These are phyloP conservation scores for Betula pendula DNA, from an alignment of 306 rosid species.

Conservation along the genomic window DNA sequence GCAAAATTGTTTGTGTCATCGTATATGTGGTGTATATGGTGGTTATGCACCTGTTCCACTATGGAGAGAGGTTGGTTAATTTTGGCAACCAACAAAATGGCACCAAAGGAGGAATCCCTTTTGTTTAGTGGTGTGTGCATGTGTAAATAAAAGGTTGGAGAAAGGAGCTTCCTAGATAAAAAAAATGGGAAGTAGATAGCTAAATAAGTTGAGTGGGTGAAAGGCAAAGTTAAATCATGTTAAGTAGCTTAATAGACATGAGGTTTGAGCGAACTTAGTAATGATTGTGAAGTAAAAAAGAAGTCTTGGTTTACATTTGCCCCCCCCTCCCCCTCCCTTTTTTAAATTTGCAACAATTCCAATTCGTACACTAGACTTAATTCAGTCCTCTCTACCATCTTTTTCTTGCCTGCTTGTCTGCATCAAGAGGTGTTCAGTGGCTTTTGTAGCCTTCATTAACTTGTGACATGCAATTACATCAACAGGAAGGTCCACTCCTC, in stretches of 20 bases:
- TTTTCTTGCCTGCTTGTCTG: not conserved
- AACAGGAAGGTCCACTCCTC: slow-evolving; percentile 90
- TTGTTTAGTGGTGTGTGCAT: not conserved
- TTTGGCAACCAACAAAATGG: not conserved
- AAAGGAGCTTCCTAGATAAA: not conserved
- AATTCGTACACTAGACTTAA: not conserved
- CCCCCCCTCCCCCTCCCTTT: not conserved
- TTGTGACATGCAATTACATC: slow-evolving; percentile 33
- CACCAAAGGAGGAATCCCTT: not conserved
- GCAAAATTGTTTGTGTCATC: not conserved
- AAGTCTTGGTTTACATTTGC: not conserved
- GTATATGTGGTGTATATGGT: not conserved
- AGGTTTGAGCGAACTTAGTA: not conserved
- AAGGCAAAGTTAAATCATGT: not conserved
- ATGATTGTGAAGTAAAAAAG: not conserved
- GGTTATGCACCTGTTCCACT: not conserved
- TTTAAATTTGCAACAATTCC: not conserved
- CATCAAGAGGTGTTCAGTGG: not conserved
- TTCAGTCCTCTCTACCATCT: not conserved
- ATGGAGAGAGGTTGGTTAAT: not conserved
- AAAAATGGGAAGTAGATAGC: not conserved
- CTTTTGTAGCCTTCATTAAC: slow-evolving; percentile 24
- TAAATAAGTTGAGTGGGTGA: not conserved
- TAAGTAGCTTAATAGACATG: not conserved
- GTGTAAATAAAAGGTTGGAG: not conserved